A percentile compares a stretch with the other conserved stretches of the same genome.
phyloP scores from a whole-genome alignment of 116 monocot species.

The Dioscorea cayenensis region DNA sequence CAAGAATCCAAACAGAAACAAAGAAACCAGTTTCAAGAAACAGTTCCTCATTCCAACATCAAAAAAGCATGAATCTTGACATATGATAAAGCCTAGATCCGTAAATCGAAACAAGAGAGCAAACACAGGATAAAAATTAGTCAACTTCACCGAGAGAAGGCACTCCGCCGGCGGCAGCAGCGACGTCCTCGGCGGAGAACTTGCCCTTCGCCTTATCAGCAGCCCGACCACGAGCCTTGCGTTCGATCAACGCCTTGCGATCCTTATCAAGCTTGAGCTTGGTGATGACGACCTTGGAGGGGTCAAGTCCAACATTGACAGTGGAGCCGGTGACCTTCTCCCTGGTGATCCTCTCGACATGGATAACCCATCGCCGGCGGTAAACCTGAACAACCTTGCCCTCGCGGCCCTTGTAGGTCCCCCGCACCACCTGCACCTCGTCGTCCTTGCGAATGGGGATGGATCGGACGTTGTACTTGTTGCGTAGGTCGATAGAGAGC shows the following conservation, averaged over 20 bases:
- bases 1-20: no score
- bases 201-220: conserved; percentile 78
- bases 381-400: conserved; percentile 78
- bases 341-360: conserved; percentile 61
- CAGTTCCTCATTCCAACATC: no score
- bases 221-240: conserved; percentile 54
- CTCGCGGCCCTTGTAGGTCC: conserved; percentile 68
- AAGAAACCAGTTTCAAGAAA: no score
- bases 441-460: conserved; percentile 76
- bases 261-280: conserved; percentile 86
- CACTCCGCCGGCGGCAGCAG: conserved; percentile 23
- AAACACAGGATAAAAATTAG: conserved; percentile 8
- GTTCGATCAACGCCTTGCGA: conserved; percentile 59
- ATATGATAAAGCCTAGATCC: not conserved
- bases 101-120: not conserved
- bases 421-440: conserved; percentile 69
- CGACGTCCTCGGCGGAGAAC: conserved; percentile 69
- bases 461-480: conserved; percentile 70
- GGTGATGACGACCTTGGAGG: conserved; percentile 65
- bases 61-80: not conserved
- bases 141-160: conserved; percentile 54
- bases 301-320: conserved; percentile 68
- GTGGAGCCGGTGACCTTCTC: conserved; percentile 78
- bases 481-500: conserved; percentile 58
- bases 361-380: conserved; percentile 81